phyloP scores from a whole-genome alignment of 768 basidiomycete species.

The Lyophyllum decastes region DNA sequence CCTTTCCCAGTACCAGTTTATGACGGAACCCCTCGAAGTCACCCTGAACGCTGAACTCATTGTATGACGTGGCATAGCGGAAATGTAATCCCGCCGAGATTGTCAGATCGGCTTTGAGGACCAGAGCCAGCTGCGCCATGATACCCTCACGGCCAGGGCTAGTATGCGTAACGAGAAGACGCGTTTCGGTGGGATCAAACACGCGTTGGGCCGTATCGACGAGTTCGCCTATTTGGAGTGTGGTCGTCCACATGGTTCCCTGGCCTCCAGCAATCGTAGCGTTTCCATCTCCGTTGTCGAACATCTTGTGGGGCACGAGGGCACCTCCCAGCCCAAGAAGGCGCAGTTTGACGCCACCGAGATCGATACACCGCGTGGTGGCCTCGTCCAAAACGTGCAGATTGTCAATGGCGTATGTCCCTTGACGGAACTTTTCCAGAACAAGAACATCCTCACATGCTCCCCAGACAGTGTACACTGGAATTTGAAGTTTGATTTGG shows the following conservation, averaged over 20 bases:
- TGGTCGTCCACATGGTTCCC: conserved; percentile 99
- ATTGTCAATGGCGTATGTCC: conserved; percentile 83
- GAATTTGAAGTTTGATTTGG: conserved; percentile 87
- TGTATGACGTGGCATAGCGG: conserved; percentile 94
- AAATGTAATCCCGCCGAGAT: conserved; percentile 96
- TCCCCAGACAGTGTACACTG: conserved; percentile 96
- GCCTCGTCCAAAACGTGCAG: conserved; percentile 93
- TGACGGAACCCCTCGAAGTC: conserved; percentile 87
- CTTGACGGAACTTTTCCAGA: conserved; percentile 89
- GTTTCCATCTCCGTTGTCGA: conserved; percentile 89
- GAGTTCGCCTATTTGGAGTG: conserved; percentile 95
- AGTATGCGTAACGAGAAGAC: conserved; percentile 90
- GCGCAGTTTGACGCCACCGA: conserved; percentile 91
- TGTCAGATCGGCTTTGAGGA: conserved; percentile 92
- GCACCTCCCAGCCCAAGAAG: conserved; percentile 97
- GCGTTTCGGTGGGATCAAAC: conserved; percentile 90
- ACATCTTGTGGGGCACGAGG: conserved; percentile 92
- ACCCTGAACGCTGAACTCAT: conserved; percentile 91
- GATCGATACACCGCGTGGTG: conserved; percentile 87
- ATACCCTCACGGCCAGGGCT: conserved; percentile 93
- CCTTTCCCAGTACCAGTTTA: conserved; percentile 79
- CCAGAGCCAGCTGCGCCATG: conserved; percentile 85
- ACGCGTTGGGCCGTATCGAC: conserved; percentile 96
- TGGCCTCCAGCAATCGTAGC: conserved; percentile 98
- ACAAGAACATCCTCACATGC: conserved; percentile 95